Evolutionary conservation across 169 alveolate genomes (phyloP), one percentile per base, ranked within the genome.

Genomic region (Eimeria maxima): DNA sequence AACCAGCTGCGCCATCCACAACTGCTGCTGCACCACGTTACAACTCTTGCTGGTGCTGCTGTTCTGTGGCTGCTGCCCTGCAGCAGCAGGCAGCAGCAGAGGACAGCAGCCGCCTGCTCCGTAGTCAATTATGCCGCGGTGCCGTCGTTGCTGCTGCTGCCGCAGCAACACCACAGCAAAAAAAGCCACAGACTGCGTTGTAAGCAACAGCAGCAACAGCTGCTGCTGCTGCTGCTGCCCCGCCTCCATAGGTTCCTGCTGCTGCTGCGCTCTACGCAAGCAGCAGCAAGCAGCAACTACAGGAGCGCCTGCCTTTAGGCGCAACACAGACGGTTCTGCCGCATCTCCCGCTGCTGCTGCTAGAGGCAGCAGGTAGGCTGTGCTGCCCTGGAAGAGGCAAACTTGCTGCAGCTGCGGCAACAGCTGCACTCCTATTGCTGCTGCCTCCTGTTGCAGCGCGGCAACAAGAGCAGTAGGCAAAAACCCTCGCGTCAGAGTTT

Each of bases 341-440:
- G 74, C 93, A 55, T 44, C 80, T 50, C 71, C 73, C 29, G 78
- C 78, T 84, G 93, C 78, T 84, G 78, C 78, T 84, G 93, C 74
- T 29, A 84, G 80, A 8, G 93, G 78, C 50, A 84, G 93, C 93
- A 84, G 69, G 45, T 84, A 84, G 3, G 93, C 93, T 33, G 74
- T 38, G 60, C 42, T 84, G 53, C 93, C 93, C 60, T 84, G 93
- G 27, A 84, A 60, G 60, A 84, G 93, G 22, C 93, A 84, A 10
- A 84, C 63, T 45, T 84, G 93, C 80, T 84, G 93, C 80, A 84
- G 93, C 93, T 84, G 93, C 74, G 93, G 93, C 93, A 84, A 45
- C 60, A 84, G 74, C 93, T 84, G 93, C 29, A 84, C 93, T 33
- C 93, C 93, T 18, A 84, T 38, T 53, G 93, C 93, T 60, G 60